Evolutionary conservation across 306 rosid genomes (phyloP), one percentile per base, ranked within the genome.

Genomic region (Carpinus fangiana): DNA sequence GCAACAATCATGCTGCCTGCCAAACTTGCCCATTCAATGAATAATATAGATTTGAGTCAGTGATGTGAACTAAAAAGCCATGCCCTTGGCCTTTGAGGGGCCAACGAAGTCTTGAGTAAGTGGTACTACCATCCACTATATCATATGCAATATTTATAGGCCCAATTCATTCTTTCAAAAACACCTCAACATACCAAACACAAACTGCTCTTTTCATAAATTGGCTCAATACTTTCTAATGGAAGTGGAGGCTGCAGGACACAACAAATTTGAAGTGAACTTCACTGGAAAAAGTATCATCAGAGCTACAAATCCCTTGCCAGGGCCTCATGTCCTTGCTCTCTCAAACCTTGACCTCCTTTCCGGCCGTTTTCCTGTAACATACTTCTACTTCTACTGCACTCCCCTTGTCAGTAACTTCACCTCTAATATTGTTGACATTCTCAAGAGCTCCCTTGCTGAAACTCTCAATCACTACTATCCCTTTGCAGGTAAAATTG

Each of bases 331-430:
- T 53, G 68, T 88, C 71, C 73, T 88, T 73, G 69, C 80, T 34
- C 97, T 93, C 52, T 89, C 98, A 60, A 93, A 92, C 76, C 93
- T 94, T 77, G 97, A 92, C 78, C 83, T 92, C 9, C 98, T 92
- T 82, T 94, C 93, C 5, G 97, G 97, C 60, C 97, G 97, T 61
- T 94, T 90, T 82, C 98, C 97, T 2, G 85, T 94, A 36, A 87
- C 97, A 7, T 94, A 94, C 81, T 80, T 94, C 57, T 92, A 94
- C 79, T 92, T 94, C 88, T 94, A 87, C 80, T 43, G 43, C 34
- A 87, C 57, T 48, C 85, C 90, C 61, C 72, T 38, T 59, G 60
- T 36, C 48, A 41, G 70, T 47, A 68, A 71, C 80, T 64, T 66
- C 14, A 16, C 60, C n/a, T 65, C 82, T 7, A 31, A 31, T 31